A percentile compares a stretch with the other conserved stretches of the same genome.
Conservation (phyloP, 208 protist genomes). For the Wallacemonas sp. region DNA sequence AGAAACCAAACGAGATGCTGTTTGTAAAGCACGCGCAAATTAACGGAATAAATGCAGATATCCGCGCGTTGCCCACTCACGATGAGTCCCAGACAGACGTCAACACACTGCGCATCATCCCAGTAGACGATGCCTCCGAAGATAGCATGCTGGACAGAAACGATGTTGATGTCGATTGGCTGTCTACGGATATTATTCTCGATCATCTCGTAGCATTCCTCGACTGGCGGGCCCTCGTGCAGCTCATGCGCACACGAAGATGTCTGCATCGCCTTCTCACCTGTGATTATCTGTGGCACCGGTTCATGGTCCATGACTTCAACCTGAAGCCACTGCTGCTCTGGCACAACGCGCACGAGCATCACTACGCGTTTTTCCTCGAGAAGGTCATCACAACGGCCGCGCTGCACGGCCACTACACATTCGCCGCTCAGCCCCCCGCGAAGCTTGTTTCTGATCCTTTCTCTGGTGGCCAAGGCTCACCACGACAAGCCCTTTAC, state of each 20-base stretch:
- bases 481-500: neutral
- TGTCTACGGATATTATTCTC: neutral
- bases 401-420: slow-evolving; percentile 72
- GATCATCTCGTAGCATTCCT: slow-evolving; percentile 42
- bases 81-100: too few relatives aligned
- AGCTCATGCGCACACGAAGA: slow-evolving; percentile 41
- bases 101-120: too few relatives aligned
- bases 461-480: too few relatives aligned
- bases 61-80: too few relatives aligned
- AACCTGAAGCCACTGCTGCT: slow-evolving; percentile 54
- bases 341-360: slow-evolving; percentile 17
- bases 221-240: slow-evolving; percentile 33
- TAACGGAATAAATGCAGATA: too few relatives aligned
- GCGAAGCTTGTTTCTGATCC: too few relatives aligned
- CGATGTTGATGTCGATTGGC: neutral
- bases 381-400: slow-evolving; percentile 62
- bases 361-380: slow-evolving; percentile 72
- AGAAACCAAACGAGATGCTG: too few relatives aligned
- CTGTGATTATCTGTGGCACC: slow-evolving; percentile 49
- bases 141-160: neutral
- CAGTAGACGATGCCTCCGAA: neutral
- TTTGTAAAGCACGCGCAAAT: too few relatives aligned
- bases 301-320: slow-evolving; percentile 29
- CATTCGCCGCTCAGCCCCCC: slow-evolving; percentile 26
- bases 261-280: slow-evolving; percentile 34